Percentiles rank a stretch among this genome's conserved stretches.
Evolutionary conservation across 2,329 filamentous ascomycete species (phyloP).

Genomic region (Ophiostoma piceae): DNA sequence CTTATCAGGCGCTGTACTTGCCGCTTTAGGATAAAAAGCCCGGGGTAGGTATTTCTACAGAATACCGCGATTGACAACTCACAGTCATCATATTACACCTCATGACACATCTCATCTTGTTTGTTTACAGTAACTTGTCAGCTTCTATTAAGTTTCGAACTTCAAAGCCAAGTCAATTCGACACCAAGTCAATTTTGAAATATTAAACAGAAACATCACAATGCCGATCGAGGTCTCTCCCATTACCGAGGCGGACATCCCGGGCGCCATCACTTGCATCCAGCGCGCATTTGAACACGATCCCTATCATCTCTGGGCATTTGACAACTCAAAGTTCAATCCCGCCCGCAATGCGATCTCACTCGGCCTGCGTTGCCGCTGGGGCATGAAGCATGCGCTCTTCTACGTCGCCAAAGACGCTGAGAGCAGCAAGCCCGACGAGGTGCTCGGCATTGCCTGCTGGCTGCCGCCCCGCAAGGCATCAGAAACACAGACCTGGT

Average conservation of each 20-base stretch:
- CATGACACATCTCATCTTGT: background rate
- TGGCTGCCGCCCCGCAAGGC: conserved; percentile 15
- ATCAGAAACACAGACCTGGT: background rate
- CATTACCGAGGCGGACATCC: conserved; percentile 8
- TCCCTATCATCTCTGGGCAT: conserved; percentile 9
- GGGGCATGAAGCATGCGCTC: conserved; percentile 14
- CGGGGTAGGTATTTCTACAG: background rate
- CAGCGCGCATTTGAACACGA: conserved; percentile 15
- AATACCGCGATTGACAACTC: background rate
- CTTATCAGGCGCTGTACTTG: conserved; percentile 5
- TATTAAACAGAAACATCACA: background rate
- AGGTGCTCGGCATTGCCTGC: conserved; percentile 15
- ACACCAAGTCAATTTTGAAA: background rate
- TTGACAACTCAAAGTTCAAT: conserved; percentile 9
- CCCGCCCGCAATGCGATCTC: conserved; percentile 10
- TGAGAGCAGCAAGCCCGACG: background rate
- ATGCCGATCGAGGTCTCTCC: conserved; percentile 8
- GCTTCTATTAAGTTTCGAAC: too few species aligned
- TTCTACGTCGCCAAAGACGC: conserved; percentile 13
- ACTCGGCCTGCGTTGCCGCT: conserved; percentile 15
- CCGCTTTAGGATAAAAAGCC: conserved; percentile 11
- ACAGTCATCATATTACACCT: background rate
- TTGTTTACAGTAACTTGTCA: background rate
- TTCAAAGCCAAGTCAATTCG: too few species aligned
- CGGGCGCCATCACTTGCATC: conserved; percentile 14